Base-by-base conservation (phyloP, 306 rosid species). In the Castanea crenata region DNA sequence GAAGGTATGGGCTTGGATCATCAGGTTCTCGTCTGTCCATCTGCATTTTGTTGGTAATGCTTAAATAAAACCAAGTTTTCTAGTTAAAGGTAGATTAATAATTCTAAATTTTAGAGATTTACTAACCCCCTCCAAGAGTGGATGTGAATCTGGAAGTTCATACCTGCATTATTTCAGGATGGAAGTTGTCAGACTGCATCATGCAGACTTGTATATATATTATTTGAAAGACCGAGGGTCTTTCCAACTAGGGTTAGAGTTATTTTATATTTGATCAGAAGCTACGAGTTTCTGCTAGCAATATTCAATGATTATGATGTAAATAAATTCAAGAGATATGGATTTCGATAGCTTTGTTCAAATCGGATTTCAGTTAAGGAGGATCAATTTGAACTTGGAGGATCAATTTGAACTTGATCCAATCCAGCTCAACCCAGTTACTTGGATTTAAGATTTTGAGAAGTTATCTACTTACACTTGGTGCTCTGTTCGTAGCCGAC, bases 131-230 rank as follows among this genome's bases (percentile, higher is more conserved):
- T 87, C 88, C 76, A 94, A 54, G 74, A 94, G 93, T 79, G 92
- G 97, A 84, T 94, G 99, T 80, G 97, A 91, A 83, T 94, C 99
- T 78, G 97, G 99, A 76, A 94, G 91, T 88, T 91, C 97, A 85
- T 94, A 94, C 85, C 99, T 94, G 95, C 90, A 91, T 64, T 31
- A 72, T 31, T 84, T 63, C 58, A 64, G 67, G 58, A 61, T 25
- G 3, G 35, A 21, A 75, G 78, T 67, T 84, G 84, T 80, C 73
- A 69, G 61, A 74, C 69, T 69, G 58, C 74, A 62, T 59, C 32
- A 65, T 58, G 78, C 68, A 49, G 78, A 78, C 49, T 56, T 82
- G 20, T 80, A 80, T 76, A 23, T 23, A 23, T 23, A 25, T 35
- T 34, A 34, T 35, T 67, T 67, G 23, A 67, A 67, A 35, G 16